A percentile compares a stretch with the other conserved stretches of the same genome.
Conservation (phyloP, 805 yeast species). For the Yamadazyma takamatsuzukensis region DNA sequence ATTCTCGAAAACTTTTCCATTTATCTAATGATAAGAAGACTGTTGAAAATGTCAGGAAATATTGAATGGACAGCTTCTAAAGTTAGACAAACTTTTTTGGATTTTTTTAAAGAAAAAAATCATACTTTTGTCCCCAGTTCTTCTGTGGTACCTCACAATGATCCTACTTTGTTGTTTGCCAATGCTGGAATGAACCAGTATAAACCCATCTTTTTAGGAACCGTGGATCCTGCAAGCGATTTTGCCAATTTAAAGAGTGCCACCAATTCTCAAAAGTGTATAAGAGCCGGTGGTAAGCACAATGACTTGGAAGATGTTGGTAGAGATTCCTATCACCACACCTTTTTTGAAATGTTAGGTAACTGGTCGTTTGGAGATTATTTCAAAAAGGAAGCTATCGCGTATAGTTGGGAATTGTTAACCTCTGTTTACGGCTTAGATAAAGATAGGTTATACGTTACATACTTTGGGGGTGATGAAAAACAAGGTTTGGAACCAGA, state of each 20-base stretch:
- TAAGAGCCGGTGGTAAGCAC: conserved; percentile 99
- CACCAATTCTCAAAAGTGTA: conserved; percentile 94
- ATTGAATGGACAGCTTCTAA: conserved; percentile 41
- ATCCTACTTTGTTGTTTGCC: conserved; percentile 93
- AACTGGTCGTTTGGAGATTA: conserved; percentile 99
- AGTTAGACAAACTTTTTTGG: conserved; percentile 83
- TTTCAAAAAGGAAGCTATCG: conserved; percentile 91
- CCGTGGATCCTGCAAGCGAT: conserved; percentile 92
- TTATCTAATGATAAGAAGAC: conserved; percentile 13
- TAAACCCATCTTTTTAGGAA: conserved; percentile 95
- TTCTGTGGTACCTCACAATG: conserved; percentile 95
- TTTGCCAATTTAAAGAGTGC: conserved; percentile 84
- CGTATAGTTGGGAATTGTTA: conserved; percentile 86
- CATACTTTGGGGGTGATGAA: conserved; percentile 94
- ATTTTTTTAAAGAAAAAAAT: conserved; percentile 60
- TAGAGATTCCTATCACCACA: conserved; percentile 95
- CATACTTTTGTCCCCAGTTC: conserved; percentile 91
- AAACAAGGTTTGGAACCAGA: conserved; percentile 84
- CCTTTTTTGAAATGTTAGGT: conserved; percentile 98
- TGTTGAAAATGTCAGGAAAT: conserved; percentile 20
- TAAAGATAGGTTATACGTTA: conserved; percentile 80
- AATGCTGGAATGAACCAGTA: conserved; percentile 99
- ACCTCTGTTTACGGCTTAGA: conserved; percentile 81
- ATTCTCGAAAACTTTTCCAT: conserved; percentile 5
- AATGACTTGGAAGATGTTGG: conserved; percentile 98